phyloP scores from a whole-genome alignment of 2,329 filamentous ascomycete genomes.

The Penicillium olsonii region DNA sequence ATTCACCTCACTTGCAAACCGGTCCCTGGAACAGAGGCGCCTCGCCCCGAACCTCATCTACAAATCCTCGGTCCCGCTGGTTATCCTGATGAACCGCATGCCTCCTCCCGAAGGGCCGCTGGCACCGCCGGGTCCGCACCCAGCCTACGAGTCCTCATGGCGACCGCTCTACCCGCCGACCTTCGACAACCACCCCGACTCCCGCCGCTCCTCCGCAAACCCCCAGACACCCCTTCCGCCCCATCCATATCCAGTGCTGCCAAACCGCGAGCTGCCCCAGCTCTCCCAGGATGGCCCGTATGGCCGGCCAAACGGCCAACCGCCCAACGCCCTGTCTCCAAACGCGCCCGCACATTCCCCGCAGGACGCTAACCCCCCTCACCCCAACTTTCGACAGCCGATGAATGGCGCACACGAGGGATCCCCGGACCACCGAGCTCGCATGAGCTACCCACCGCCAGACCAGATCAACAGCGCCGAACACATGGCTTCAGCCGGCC shows the following conservation, averaged over 20 bases:
- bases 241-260: neutral
- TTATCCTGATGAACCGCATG: conserved; percentile 31
- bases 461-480: conserved; percentile 35
- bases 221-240: conserved; percentile 30
- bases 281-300: conserved; percentile 27
- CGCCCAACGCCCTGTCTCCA: conserved; percentile 30
- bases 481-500: conserved; percentile 29
- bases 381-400: conserved; percentile 30
- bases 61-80: neutral
- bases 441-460: conserved; percentile 34
- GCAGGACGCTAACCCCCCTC: conserved; percentile 27
- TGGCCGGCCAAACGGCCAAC: neutral
- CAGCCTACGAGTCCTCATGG: conserved; percentile 35
- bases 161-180: conserved; percentile 30
- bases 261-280: neutral
- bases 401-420: conserved; percentile 38
- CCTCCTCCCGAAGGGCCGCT: conserved; percentile 33
- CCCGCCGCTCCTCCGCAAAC: conserved; percentile 32
- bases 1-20: neutral
- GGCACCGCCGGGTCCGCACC: conserved; percentile 28
- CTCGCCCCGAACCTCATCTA: neutral
- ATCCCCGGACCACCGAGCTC: conserved; percentile 35
- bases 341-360: conserved; percentile 32
- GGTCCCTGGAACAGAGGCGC: neutral
- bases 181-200: conserved; percentile 32